phyloP scores from a whole-genome alignment of 306 rosid species.

The apple (Malus domestica) region ASM211411v1 NC_041793.1:8201001-8201500 shows the following conservation, averaged over 20 bases:
- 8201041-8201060: slow-evolving; percentile 48
- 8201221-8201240: slow-evolving; percentile 7
- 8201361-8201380: background rate
- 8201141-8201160: background rate
- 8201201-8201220: slow-evolving; percentile 9
- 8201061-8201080: slow-evolving; percentile 70
- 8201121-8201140: background rate
- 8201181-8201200: background rate
- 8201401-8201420: background rate
- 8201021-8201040: slow-evolving; percentile 67
- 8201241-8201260: background rate
- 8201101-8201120: slow-evolving; percentile 48
- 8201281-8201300: slow-evolving; percentile 83
- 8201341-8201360: background rate
- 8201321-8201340: slow-evolving; percentile 95
- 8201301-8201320: slow-evolving; percentile 88
- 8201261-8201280: slow-evolving; percentile 84
- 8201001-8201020: slow-evolving; percentile 79
- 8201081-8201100: slow-evolving; percentile 64
- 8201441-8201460: background rate
- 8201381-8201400: background rate
- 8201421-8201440: background rate
- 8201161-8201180: slow-evolving; percentile 8
- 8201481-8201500: background rate
- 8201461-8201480: background rate